phyloP scores from a whole-genome alignment of 73 alveolate species.

The Symbiodinium natans region DNA sequence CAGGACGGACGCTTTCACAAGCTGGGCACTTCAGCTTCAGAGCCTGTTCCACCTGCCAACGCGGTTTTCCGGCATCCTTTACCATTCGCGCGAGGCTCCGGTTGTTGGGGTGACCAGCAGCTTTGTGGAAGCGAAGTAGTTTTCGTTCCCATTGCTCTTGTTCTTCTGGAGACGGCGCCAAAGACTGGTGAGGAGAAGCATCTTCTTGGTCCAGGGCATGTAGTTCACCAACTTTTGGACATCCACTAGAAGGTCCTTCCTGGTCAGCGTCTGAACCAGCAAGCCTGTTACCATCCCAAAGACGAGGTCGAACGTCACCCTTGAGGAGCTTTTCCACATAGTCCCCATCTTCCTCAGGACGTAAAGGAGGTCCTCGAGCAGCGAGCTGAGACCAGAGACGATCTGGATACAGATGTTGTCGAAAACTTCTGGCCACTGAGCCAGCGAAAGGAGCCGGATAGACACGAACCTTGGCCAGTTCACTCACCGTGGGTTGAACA shows the following conservation, averaged over 20 bases:
- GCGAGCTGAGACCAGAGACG: background rate
- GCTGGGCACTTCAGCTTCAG: background rate
- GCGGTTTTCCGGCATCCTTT: background rate
- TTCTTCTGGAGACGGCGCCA: background rate
- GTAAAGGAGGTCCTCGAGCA: background rate
- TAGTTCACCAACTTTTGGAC: no score
- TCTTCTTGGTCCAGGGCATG: no score
- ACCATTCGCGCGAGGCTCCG: background rate
- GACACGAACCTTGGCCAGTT: background rate
- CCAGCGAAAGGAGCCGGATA: background rate
- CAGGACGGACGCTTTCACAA: background rate
- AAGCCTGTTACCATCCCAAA: background rate
- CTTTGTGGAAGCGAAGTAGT: background rate
- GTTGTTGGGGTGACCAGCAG: slow-evolving; percentile 1
- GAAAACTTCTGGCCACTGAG: background rate
- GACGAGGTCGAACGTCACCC: background rate
- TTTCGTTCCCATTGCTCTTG: background rate
- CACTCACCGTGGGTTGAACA: background rate
- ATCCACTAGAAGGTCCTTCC: no score
- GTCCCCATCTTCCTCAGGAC: background rate
- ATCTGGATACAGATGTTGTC: background rate
- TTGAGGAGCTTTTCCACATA: no score
- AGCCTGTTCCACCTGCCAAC: slow-evolving; percentile 5
- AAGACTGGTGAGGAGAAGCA: no score
- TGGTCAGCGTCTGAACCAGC: background rate